These are phyloP conservation scores for Starmerella vitae DNA, from an alignment of 805 yeast species.

Conservation along the genomic window DNA sequence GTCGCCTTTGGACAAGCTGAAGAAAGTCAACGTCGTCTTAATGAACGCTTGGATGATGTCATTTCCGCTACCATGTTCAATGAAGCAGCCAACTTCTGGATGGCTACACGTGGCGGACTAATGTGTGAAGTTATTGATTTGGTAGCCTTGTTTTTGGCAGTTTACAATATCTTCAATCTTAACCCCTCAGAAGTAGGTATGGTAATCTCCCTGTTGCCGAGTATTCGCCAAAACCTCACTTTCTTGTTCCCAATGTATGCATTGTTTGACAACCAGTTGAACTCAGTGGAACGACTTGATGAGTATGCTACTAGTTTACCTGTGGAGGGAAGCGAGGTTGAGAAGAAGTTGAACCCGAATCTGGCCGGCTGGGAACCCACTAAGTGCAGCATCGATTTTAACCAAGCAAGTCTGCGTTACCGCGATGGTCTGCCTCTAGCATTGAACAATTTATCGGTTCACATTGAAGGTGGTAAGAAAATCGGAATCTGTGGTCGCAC, in stretches of 20 bases:
- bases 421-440: conserved; percentile 53
- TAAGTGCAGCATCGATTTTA: conserved; percentile 42
- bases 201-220: conserved; percentile 44
- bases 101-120: conserved; percentile 45
- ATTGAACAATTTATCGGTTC: conserved; percentile 40
- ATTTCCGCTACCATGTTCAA: conserved; percentile 52
- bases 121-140: conserved; percentile 40
- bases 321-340: conserved; percentile 54
- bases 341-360: conserved; percentile 30
- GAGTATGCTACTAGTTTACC: conserved; percentile 40
- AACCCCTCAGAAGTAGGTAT: conserved; percentile 53
- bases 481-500: conserved; percentile 83
- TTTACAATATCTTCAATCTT: conserved; percentile 43
- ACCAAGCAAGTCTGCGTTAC: conserved; percentile 45
- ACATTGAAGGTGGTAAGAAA: conserved; percentile 44
- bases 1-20: conserved; percentile 39
- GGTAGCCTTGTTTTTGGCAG: conserved; percentile 44
- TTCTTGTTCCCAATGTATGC: conserved; percentile 49
- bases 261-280: conserved; percentile 59
- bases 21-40: conserved; percentile 38
- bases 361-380: conserved; percentile 43
- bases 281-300: conserved; percentile 54
- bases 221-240: conserved; percentile 41
- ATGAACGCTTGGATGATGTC: conserved; percentile 39
- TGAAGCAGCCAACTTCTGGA: conserved; percentile 58